Conservation (phyloP, 805 yeast genomes). For the Yamadazyma sp. region DNA sequence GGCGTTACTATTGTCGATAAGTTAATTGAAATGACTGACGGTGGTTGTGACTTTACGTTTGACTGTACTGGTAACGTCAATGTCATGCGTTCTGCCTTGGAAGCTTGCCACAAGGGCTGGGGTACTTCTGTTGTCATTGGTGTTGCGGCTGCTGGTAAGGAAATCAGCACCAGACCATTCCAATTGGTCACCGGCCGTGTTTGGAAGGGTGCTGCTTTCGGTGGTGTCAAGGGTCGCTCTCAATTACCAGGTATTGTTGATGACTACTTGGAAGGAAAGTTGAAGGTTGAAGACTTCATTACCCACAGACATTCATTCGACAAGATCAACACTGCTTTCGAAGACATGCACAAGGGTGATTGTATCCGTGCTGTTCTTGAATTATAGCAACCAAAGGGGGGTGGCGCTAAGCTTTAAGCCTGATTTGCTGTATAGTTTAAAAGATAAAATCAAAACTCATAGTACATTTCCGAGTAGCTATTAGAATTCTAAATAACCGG, state of each 20-base stretch:
- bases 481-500: too few species aligned
- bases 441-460: too few species aligned
- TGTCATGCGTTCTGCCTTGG: constrained; percentile 95
- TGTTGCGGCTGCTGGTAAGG: constrained; percentile 98
- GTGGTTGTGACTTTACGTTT: constrained; percentile 94
- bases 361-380: constrained; percentile 90
- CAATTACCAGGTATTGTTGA: constrained; percentile 90
- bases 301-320: constrained; percentile 83
- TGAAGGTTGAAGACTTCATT: constrained; percentile 92
- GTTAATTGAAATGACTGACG: constrained; percentile 87
- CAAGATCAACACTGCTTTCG: constrained; percentile 85
- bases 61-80: constrained; percentile 97
- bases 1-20: constrained; percentile 79
- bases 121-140: constrained; percentile 95
- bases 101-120: constrained; percentile 99
- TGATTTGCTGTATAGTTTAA: too few species aligned
- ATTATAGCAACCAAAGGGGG: constrained; percentile 25
- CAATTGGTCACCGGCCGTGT: constrained; percentile 98
- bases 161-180: constrained; percentile 96
- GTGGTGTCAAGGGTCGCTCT: constrained; percentile 97
- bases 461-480: too few species aligned
- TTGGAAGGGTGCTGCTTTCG: constrained; percentile 99
- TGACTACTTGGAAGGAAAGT: constrained; percentile 74
- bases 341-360: constrained; percentile 91
- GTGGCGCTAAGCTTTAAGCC: background rate